Percentiles rank a stretch among this genome's conserved stretches.
Conservation (phyloP, 1,139 yeast genomes). For the Hansenula lynferdii region DNA sequence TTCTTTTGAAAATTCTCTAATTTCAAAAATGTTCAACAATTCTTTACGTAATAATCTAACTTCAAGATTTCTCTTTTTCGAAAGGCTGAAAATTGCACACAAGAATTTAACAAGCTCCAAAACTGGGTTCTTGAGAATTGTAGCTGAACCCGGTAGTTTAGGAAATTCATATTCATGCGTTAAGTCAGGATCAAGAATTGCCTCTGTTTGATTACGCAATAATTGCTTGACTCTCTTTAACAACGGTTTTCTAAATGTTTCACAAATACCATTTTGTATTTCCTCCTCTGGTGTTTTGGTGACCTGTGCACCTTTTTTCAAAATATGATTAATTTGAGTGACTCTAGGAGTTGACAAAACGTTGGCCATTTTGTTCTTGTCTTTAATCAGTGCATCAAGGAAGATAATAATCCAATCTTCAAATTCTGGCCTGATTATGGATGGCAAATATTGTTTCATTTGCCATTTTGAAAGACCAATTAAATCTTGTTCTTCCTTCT, state of each 20-base stretch:
- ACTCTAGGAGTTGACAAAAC: slow-evolving; percentile 50
- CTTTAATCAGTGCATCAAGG: slow-evolving; percentile 62
- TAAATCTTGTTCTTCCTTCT: slow-evolving; percentile 51
- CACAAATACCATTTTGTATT: slow-evolving; percentile 35
- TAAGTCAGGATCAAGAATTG: slow-evolving; percentile 62
- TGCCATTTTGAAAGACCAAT: slow-evolving; percentile 77
- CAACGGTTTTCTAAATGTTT: slow-evolving; percentile 55
- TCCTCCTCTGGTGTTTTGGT: slow-evolving; percentile 31
- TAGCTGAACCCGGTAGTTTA: slow-evolving; percentile 62
- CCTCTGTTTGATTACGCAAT: slow-evolving; percentile 64
- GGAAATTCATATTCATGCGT: slow-evolving; percentile 70
- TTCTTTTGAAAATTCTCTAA: slow-evolving; percentile 78
- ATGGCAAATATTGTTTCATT: slow-evolving; percentile 68
- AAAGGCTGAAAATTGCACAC: slow-evolving; percentile 68
- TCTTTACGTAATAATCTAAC: slow-evolving; percentile 73
- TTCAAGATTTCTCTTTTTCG: slow-evolving; percentile 62
- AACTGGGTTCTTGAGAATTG: slow-evolving; percentile 62
- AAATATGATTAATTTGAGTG: slow-evolving; percentile 58
- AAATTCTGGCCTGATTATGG: slow-evolving; percentile 73
- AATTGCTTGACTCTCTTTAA: slow-evolving; percentile 63
- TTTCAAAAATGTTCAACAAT: slow-evolving; percentile 64
- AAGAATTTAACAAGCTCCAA: slow-evolving; percentile 74
- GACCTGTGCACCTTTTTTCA: slow-evolving; percentile 38
- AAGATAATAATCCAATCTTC: slow-evolving; percentile 82
- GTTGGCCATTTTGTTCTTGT: slow-evolving; percentile 37